phyloP scores from a whole-genome alignment of 805 yeast species.

The Candida xiaguanensis region DNA sequence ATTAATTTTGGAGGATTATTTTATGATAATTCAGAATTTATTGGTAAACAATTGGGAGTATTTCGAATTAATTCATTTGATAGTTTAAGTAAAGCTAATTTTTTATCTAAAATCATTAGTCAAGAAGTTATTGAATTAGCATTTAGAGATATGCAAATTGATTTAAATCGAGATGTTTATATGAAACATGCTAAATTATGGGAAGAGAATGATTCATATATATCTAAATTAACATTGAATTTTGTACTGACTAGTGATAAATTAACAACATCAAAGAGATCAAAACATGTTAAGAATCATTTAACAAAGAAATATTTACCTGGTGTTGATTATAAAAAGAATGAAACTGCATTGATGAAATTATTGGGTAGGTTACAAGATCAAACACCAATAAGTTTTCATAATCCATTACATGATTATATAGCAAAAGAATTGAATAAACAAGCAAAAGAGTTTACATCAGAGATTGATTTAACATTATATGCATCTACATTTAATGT shows the following conservation, averaged over 20 bases:
- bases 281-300: conserved; percentile 32
- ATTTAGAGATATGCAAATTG: conserved; percentile 40
- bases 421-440: conserved; percentile 40
- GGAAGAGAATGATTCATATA: conserved; percentile 42
- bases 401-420: conserved; percentile 55
- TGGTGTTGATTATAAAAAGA: conserved; percentile 40
- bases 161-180: conserved; percentile 30
- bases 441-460: conserved; percentile 37
- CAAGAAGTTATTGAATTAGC: conserved; percentile 48
- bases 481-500: conserved; percentile 54
- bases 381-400: conserved; percentile 41
- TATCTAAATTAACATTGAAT: conserved; percentile 37
- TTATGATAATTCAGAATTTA: conserved; percentile 32
- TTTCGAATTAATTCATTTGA: conserved; percentile 50
- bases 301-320: conserved; percentile 34
- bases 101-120: conserved; percentile 42
- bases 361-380: conserved; percentile 47
- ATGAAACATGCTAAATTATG: conserved; percentile 42
- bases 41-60: conserved; percentile 50
- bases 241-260: conserved; percentile 37
- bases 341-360: conserved; percentile 43
- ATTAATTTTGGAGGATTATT: conserved; percentile 46
- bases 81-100: conserved; percentile 48
- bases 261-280: conserved; percentile 41
- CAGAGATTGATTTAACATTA: conserved; percentile 36